Evolutionary conservation across 208 protist genomes (phyloP), one percentile per base, ranked within the genome.

Genomic region (Wallacemonas collosoma): DNA sequence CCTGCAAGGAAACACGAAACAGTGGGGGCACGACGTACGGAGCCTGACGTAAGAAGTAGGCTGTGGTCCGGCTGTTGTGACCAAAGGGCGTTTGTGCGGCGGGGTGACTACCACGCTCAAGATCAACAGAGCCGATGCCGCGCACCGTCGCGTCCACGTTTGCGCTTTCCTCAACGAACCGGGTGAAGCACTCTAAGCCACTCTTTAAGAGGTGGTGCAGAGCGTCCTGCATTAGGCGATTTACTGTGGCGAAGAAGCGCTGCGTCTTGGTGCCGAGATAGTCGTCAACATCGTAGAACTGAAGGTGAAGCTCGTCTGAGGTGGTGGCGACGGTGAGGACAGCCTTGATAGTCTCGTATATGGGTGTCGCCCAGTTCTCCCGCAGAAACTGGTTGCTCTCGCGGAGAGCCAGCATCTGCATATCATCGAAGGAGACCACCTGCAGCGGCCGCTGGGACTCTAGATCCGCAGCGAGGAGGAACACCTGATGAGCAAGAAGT

Each of bases 241-340:
- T 93, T 58, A 99, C 76, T 44, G 85, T 87, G 56, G 69, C 84
- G 78, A 99, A 82, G 70, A 98, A 93, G 11, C 89, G 80, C 73
- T 98, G 95, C 6, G 98, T 95, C 71, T 98, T 99, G 54, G 83
- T 90, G 41, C 94, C 89, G 7, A 79, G 82, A 80, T 99, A 99
- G 50, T 92, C 87, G 39, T 97, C 89, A 64, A 86, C 72, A 36
- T 89, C 77, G 62, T 75, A 90, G 75, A 98, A 93, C 12, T 91
- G 17, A 7, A 99, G 69, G 83, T 92, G 83, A 11, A 98, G 78
- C 15, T 89, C 83, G 15, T 85, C 80, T 15, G 45, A 65, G 15
- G 35, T 55, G 7, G 47, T 75, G 50, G 71, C 78, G 38, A 78
- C 71, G 6, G 82, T 71, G 45, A 87, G 81, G 35, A 72, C 53